Percentiles rank a stretch among this genome's conserved stretches.
Evolutionary conservation across 441 rosid genomes (phyloP).

Genomic region (Populus hybrid): DNA sequence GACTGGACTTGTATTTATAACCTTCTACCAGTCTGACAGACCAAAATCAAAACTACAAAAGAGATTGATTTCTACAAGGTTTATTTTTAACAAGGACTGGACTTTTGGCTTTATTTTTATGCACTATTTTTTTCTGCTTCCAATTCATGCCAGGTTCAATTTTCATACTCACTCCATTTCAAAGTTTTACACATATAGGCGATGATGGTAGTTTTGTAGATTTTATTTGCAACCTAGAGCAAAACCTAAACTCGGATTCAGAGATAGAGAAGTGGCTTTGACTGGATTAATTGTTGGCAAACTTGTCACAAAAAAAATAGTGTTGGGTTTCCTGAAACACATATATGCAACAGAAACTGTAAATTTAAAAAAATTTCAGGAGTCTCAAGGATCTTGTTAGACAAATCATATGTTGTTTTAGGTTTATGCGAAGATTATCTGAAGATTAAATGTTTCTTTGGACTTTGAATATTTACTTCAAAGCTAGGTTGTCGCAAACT

Average conservation of each 20-base stretch:
- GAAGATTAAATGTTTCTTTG: too few relatives aligned
- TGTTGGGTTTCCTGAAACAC: too few relatives aligned
- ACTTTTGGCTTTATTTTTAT: neutral
- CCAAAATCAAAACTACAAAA: neutral
- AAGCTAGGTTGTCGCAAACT: too few relatives aligned
- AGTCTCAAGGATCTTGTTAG: too few relatives aligned
- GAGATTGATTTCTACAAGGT: too few relatives aligned
- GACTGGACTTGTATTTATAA: neutral
- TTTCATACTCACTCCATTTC: constrained; percentile 6
- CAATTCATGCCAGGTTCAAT: neutral
- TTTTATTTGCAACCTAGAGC: constrained; percentile 77
- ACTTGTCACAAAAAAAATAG: constrained; percentile 47
- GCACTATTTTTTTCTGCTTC: constrained; percentile 5
- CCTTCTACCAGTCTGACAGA: neutral
- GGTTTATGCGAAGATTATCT: too few relatives aligned
- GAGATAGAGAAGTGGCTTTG: constrained; percentile 72
- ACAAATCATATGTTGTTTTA: too few relatives aligned
- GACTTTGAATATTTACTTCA: too few relatives aligned
- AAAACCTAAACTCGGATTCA: constrained; percentile 77
- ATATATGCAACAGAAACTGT: too few relatives aligned
- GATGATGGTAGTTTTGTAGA: constrained; percentile 38
- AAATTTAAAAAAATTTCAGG: rapidly evolving
- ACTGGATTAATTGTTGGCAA: constrained; percentile 44
- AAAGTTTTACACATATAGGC: constrained; percentile 18
- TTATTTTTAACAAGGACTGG: too few relatives aligned